Base-by-base conservation (phyloP, 257 asterid species). In the Scutellaria minor region DNA sequence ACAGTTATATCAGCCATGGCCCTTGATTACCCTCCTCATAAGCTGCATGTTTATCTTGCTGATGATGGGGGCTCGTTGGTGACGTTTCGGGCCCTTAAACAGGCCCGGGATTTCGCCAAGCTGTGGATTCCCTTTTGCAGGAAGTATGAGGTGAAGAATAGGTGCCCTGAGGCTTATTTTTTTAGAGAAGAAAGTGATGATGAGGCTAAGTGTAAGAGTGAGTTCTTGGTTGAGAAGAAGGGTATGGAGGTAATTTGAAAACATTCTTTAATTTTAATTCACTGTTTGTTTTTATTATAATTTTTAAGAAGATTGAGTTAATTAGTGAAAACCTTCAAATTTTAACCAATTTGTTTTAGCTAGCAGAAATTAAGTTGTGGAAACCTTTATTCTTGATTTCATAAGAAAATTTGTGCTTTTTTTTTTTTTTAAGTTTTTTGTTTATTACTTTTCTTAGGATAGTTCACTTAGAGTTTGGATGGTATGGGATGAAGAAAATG, bases 1-100 rank as follows among this genome's bases (percentile, higher is more conserved):
- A 90, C 95, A n/a, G 86, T 90, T 13, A 35, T 90, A 40, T 90
- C 96, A 5, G 93, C 91, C 6, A 65, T 88, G 93, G 89, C 91
- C 3, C 84, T 90, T 2, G 93, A 90, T 50, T 90, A 90, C 45
- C 95, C 96, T 0, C 72, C 82, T 0, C 75, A 81, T 0, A 90
- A 88, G 83, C 84, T 90, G 20, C 75, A 78, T 0, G 83, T 88
- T 0, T 90, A 86, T 75, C 79, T 88, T 13, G 82, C 95, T 0
- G 96, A 90, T 44, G 95, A 90, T 50, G 90, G 84, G 1, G 93
- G 95, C 6, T 80, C 85, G 7, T 4, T 77, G 6, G 72, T 75
- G 15, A 86, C 90, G 0, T 40, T 80, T 8, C 45, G 64, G 1
- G 95, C 91, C 1, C 1, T 73, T 14, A 66, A 53, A 50, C 75